Percentiles rank a stretch among this genome's conserved stretches.
phyloP scores from a whole-genome alignment of 106 monocot species.

The Acorus gramineus region DNA sequence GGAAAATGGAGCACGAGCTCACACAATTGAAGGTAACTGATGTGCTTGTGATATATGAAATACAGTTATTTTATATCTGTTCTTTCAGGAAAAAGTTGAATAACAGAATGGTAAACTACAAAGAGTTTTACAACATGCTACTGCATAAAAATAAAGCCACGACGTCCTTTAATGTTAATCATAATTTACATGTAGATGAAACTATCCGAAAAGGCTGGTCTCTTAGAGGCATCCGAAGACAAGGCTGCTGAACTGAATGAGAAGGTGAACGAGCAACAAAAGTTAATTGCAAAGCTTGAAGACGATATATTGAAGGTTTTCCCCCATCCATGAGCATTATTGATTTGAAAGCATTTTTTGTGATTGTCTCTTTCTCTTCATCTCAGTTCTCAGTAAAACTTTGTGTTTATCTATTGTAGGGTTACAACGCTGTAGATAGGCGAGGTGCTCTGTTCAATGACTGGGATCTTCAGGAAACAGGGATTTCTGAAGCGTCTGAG shows the following conservation, averaged over 20 bases:
- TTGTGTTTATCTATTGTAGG: conserved; percentile 29
- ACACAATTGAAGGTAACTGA: conserved; percentile 81
- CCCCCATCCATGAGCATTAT: too few relatives aligned
- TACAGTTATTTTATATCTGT: too few relatives aligned
- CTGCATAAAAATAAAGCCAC: too few relatives aligned
- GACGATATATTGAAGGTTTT: conserved; percentile 98
- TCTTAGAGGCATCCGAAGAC: conserved; percentile 61
- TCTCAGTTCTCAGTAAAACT: too few relatives aligned
- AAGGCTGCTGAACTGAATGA: conserved; percentile 53
- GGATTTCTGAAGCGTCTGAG: conserved; percentile 68
- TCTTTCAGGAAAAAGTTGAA: too few relatives aligned
- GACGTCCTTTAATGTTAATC: not conserved
- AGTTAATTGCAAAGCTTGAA: conserved; percentile 86
- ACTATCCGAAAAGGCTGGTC: conserved; percentile 66
- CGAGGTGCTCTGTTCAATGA: conserved; percentile 58
- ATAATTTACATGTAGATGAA: conserved; percentile 52
- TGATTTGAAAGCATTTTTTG: not conserved
- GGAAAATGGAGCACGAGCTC: conserved; percentile 98
- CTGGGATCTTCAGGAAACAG: conserved; percentile 91
- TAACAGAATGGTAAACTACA: too few relatives aligned
- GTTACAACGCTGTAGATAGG: conserved; percentile 66
- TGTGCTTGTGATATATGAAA: conserved; percentile 1
- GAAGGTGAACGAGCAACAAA: conserved; percentile 87
- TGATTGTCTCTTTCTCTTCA: not conserved
- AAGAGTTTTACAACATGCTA: too few relatives aligned